phyloP scores from a whole-genome alignment of 140 eudicot genomes.

The Senecio squalidus region DNA sequence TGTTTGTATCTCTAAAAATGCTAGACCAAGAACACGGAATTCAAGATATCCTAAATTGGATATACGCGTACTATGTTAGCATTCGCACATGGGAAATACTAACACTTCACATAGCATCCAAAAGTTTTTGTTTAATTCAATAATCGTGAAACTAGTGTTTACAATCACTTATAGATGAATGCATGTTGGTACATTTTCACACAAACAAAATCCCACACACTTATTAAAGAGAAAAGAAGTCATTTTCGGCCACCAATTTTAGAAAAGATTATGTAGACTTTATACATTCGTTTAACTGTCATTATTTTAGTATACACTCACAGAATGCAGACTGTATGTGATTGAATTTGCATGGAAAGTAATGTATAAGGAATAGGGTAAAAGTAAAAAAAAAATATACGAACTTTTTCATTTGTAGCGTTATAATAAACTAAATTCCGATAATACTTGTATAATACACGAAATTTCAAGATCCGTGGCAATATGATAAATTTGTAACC shows the following conservation, averaged over 20 bases:
- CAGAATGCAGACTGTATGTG: no score
- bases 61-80: not conserved
- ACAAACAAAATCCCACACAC: not conserved
- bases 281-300: no score
- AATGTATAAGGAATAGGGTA: no score
- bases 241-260: not conserved
- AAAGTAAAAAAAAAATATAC: no score
- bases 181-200: not conserved
- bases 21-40: not conserved
- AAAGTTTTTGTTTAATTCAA: not conserved
- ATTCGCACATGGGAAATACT: constrained; percentile 2
- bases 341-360: no score
- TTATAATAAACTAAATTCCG: no score
- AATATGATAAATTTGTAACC: no score
- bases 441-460: no score
- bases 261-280: no score
- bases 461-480: no score
- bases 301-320: no score
- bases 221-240: not conserved
- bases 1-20: not conserved
- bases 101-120: not conserved
- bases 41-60: not conserved
- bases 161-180: not conserved
- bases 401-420: no score
- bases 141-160: not conserved